Base-by-base conservation (phyloP, 257 asterid species). In the Solanum virginianum region DNA sequence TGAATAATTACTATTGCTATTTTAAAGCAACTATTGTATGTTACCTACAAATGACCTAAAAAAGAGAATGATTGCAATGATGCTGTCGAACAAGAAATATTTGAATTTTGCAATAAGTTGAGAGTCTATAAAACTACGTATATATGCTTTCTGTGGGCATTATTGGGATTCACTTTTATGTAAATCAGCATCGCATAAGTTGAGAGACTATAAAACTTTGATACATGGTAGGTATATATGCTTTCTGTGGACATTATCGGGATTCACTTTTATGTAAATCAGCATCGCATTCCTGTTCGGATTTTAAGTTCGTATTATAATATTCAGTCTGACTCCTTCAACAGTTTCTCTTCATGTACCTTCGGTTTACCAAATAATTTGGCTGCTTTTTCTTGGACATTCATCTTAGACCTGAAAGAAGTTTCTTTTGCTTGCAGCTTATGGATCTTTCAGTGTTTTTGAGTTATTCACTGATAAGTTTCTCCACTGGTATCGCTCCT, bases 381-480 rank as follows among this genome's bases (percentile, higher is more conserved):
- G 18, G 81, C 22, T 56, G 26, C 54, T 75, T 36, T 60, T 29
- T 82, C 69, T 65, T 26, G n/a, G n/a, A 15, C 11, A 45, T 70
- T 15, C 29, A 15, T 51, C 80, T 83, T 66, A 60, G 36, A 85
- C 59, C 53, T 80, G 51, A 57, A 32, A 60, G 54, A 11, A 41
- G 39, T 72, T 17, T 57, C 80, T 47, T 17, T 80, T 63, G 71
- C 84, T 89, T 92, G 97, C 98, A 95, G 99, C 97, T 82, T 97
- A 92, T 95, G 99, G 99, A 80, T 92, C 97, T 82, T 97, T 97
- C 84, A 95, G 90, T 63, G 83, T 94, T 86, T 94, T 89, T 29
- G 99, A 97, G 91, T 39, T 88, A 85, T 90, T 94, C 92, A 93
- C 98, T 8, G 98, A 93, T 88, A 97, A 92, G 87, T 86, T 93